Evolutionary conservation across 495 filamentous ascomycete species (phyloP).

Genomic region (Rusavskia elegans): DNA sequence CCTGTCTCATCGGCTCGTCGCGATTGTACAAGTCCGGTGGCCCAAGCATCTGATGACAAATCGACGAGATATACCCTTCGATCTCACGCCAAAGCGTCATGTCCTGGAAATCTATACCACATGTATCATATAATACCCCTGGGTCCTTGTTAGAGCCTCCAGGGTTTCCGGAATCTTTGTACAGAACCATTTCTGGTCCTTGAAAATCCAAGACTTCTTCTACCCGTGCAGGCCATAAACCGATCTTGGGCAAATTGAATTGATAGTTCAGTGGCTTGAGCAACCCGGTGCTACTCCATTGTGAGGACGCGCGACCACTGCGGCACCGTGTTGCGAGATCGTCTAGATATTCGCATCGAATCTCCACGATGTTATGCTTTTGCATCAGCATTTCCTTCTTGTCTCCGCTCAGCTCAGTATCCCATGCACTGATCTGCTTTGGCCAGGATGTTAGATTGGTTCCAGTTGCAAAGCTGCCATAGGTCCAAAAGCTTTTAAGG

Average conservation of each 20-base stretch:
- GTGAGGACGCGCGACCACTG: background rate
- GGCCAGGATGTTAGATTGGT: background rate
- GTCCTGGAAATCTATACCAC: background rate
- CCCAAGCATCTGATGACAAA: slow-evolving; percentile 11
- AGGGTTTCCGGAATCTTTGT: background rate
- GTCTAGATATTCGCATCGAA: background rate
- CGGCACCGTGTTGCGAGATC: background rate
- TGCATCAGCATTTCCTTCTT: background rate
- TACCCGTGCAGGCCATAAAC: no score
- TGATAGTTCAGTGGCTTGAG: background rate
- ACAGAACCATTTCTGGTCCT: background rate
- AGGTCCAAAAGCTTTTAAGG: background rate
- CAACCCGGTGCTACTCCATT: background rate
- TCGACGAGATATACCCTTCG: slow-evolving; percentile 5
- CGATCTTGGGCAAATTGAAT: no score
- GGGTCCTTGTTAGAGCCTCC: no score
- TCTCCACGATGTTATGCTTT: background rate
- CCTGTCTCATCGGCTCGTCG: slow-evolving; percentile 3
- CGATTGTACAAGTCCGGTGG: background rate
- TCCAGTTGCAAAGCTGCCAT: background rate
- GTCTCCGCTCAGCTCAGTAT: background rate
- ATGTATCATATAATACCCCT: no score
- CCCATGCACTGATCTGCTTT: background rate
- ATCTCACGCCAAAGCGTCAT: background rate
- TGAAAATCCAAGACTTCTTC: no score